phyloP scores from a whole-genome alignment of 768 basidiomycete genomes.

The Astraeus odoratus region DNA sequence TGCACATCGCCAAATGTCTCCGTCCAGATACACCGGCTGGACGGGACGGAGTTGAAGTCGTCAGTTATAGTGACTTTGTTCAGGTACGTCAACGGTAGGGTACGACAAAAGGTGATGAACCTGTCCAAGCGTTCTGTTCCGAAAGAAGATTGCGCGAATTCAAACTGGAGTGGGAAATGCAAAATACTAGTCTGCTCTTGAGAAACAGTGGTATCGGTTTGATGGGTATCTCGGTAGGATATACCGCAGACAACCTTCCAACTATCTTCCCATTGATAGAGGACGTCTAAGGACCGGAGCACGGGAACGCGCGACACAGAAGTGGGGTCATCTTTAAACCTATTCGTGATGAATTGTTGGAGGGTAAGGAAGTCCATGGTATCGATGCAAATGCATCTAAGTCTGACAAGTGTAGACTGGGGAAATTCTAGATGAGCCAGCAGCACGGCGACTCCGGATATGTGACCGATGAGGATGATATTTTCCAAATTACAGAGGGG shows the following conservation, averaged over 20 bases:
- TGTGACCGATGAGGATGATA: background rate
- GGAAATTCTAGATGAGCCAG: background rate
- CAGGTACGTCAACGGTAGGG: constrained; percentile 9
- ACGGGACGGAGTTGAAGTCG: constrained; percentile 6
- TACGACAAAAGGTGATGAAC: constrained; percentile 10
- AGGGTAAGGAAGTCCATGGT: background rate
- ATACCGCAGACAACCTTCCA: background rate
- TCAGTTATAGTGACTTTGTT: constrained; percentile 8
- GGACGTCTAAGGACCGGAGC: background rate
- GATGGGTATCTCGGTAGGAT: background rate
- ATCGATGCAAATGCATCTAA: background rate
- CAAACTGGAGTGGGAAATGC: constrained; percentile 13
- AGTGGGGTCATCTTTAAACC: background rate
- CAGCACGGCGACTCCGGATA: background rate
- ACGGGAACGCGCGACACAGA: background rate
- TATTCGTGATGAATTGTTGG: background rate
- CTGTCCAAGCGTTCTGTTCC: constrained; percentile 8
- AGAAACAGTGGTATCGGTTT: background rate
- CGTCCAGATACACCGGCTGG: constrained; percentile 11
- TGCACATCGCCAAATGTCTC: constrained; percentile 11
- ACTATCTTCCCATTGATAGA: background rate
- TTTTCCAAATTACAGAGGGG: background rate
- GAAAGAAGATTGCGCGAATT: constrained; percentile 2
- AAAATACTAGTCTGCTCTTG: background rate
- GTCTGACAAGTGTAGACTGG: background rate